phyloP scores from a whole-genome alignment of 495 filamentous ascomycete genomes.

The Penicillium cinerascens region DNA sequence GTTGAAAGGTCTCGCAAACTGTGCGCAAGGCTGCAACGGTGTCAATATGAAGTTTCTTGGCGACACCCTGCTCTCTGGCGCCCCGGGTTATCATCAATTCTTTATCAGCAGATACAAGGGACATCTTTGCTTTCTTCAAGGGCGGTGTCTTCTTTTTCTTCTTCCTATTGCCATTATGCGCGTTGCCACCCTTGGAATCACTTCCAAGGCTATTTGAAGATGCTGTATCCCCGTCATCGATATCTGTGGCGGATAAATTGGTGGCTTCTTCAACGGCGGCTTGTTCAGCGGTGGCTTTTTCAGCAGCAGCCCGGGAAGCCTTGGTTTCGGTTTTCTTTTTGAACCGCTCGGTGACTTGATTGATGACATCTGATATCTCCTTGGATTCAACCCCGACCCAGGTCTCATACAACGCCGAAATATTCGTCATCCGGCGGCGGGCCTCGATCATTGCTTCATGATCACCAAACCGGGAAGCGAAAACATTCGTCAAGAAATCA shows the following conservation, averaged over 20 bases:
- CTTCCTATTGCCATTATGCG: too few relatives aligned
- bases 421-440: not conserved
- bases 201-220: too few relatives aligned
- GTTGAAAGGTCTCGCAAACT: slow-evolving; percentile 26
- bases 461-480: not conserved
- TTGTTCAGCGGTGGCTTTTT: not conserved
- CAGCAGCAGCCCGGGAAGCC: not conserved
- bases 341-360: not conserved
- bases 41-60: slow-evolving; percentile 1
- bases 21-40: slow-evolving; percentile 7
- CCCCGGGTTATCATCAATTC: not conserved
- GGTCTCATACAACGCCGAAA: not conserved
- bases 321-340: not conserved
- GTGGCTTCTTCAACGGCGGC: too few relatives aligned
- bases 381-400: not conserved
- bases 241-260: too few relatives aligned
- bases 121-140: too few relatives aligned
- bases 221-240: too few relatives aligned
- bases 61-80: slow-evolving; percentile 1
- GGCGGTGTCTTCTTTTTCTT: too few relatives aligned
- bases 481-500: not conserved
- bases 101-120: too few relatives aligned
- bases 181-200: too few relatives aligned
- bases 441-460: not conserved
- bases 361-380: not conserved